phyloP scores from a whole-genome alignment of 2,329 filamentous ascomycete genomes.

The Phoma herbarum region DNA sequence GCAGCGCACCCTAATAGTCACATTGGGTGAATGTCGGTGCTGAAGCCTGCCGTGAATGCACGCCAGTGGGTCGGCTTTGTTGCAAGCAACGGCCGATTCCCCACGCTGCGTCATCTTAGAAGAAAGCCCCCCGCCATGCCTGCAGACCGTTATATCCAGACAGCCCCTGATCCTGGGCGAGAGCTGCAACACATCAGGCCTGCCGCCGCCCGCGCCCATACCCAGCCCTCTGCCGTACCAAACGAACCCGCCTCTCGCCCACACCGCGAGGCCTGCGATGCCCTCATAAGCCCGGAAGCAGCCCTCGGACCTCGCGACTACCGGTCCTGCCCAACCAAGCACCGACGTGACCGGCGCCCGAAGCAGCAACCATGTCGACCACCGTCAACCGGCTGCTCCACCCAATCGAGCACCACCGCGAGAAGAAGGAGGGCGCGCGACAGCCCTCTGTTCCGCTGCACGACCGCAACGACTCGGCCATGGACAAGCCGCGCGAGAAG shows the following conservation, averaged over 20 bases:
- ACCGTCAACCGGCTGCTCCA: slow-evolving; percentile 50
- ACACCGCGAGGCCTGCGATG: slow-evolving; percentile 23
- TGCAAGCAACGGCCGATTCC: slow-evolving; percentile 19
- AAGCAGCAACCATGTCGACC: slow-evolving; percentile 45
- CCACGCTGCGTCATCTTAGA: slow-evolving; percentile 21
- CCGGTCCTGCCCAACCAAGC: slow-evolving; percentile 24
- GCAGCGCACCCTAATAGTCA: slow-evolving; percentile 3
- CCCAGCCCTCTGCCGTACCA: slow-evolving; percentile 17
- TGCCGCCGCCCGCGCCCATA: slow-evolving; percentile 8
- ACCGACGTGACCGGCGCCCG: slow-evolving; percentile 21
- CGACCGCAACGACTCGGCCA: slow-evolving; percentile 47
- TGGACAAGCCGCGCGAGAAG: slow-evolving; percentile 54
- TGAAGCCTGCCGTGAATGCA: slow-evolving; percentile 1
- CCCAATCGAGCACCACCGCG: slow-evolving; percentile 44
- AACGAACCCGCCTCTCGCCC: neutral
- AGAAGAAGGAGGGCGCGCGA: slow-evolving; percentile 34
- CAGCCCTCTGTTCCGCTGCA: slow-evolving; percentile 37
- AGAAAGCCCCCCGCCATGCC: slow-evolving; percentile 36
- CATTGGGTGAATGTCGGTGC: neutral
- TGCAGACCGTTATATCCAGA: slow-evolving; percentile 16
- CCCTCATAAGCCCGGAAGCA: slow-evolving; percentile 22
- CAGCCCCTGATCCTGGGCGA: slow-evolving; percentile 36
- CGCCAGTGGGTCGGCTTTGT: slow-evolving; percentile 18
- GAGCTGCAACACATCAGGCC: slow-evolving; percentile 23
- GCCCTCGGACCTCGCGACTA: slow-evolving; percentile 24